Conservation (phyloP, 176 grass and related monocot species). For the Ananas comosus region DNA sequence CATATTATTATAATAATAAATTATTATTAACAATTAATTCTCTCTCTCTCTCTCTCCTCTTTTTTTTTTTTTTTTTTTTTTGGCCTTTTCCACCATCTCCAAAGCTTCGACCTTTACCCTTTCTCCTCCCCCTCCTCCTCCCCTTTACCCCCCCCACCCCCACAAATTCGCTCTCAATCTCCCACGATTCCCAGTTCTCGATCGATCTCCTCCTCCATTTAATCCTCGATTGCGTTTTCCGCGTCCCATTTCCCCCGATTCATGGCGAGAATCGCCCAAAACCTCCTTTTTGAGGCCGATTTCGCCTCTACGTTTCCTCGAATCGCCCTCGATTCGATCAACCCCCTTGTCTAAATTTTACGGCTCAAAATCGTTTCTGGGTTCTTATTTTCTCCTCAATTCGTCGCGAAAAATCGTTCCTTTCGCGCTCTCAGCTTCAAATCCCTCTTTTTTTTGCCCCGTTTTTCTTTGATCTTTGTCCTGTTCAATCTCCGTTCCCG, state of each 20-base stretch:
- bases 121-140: not conserved
- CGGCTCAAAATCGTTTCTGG: not conserved
- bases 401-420: not conserved
- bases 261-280: not conserved
- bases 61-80: too few relatives aligned
- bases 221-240: not conserved
- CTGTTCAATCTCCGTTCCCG: too few relatives aligned
- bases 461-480: too few relatives aligned
- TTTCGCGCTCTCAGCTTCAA: not conserved
- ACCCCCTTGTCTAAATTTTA: not conserved
- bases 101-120: not conserved
- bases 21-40: too few relatives aligned
- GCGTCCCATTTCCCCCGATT: not conserved
- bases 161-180: not conserved
- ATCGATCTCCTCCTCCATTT: not conserved
- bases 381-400: too few relatives aligned
- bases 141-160: not conserved
- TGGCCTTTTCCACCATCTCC: not conserved
- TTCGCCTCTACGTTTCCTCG: not conserved
- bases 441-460: too few relatives aligned
- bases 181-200: not conserved
- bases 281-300: not conserved
- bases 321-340: not conserved
- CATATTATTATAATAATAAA: too few relatives aligned
- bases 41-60: too few relatives aligned